Percentiles rank a stretch among this genome's conserved stretches.
phyloP scores from a whole-genome alignment of 257 asterid species.

The Eucommia ulmoides region DNA sequence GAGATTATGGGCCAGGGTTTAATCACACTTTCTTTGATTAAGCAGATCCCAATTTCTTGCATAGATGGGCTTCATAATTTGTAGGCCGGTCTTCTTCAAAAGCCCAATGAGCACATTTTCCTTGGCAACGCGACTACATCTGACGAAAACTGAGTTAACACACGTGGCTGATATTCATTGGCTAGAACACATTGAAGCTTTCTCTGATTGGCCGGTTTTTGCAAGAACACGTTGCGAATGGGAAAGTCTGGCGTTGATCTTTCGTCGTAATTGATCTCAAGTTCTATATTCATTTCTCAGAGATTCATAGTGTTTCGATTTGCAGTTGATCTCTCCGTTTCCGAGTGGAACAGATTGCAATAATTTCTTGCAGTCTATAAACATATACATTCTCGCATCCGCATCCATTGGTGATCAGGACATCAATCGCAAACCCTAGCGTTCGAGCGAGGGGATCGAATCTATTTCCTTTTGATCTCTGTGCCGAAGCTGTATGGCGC shows the following conservation, averaged over 20 bases:
- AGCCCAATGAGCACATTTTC: too few relatives aligned
- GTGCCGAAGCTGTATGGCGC: conserved; percentile 54
- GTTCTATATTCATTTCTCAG: not conserved
- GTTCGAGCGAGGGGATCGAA: conserved; percentile 6
- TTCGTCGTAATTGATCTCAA: not conserved
- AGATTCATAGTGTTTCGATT: not conserved
- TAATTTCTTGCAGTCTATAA: not conserved
- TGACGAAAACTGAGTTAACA: too few relatives aligned
- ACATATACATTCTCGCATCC: not conserved
- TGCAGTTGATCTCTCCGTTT: not conserved
- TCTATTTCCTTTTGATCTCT: conserved; percentile 24
- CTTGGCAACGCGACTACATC: too few relatives aligned
- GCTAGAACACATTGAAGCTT: conserved; percentile 14
- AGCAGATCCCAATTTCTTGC: too few relatives aligned
- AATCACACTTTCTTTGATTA: too few relatives aligned
- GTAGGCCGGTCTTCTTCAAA: too few relatives aligned
- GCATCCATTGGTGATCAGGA: not conserved
- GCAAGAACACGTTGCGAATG: conserved; percentile 37
- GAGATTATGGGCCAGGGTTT: too few relatives aligned
- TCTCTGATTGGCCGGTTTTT: conserved; percentile 43
- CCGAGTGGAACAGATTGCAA: not conserved
- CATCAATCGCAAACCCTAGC: conserved; percentile 20
- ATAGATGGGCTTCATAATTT: too few relatives aligned
- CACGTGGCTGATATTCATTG: conserved; percentile 35
- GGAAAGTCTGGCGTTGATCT: conserved; percentile 6